Conservation (phyloP, 192 early-diverging fungal genomes). For the Coemansia sp. region DNA sequence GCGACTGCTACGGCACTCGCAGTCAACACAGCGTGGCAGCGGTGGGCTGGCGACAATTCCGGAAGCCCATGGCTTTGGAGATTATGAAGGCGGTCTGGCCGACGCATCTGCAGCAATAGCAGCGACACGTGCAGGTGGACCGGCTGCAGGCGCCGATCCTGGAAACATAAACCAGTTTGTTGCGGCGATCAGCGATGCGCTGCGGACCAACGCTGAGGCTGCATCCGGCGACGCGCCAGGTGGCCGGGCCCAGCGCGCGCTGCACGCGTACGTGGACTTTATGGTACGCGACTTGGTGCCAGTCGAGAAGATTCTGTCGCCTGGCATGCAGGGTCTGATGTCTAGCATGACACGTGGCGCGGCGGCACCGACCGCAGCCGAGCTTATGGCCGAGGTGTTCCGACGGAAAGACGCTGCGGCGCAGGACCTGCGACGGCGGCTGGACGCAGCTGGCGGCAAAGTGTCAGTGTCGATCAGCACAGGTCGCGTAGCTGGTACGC, state of each 20-base stretch:
- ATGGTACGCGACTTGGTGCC: conserved; percentile 49
- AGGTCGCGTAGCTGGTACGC: conserved; percentile 15
- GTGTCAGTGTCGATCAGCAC: conserved; percentile 46
- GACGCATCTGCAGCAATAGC: not conserved
- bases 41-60: conserved; percentile 16
- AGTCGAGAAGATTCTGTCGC: conserved; percentile 36
- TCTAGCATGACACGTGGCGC: conserved; percentile 22
- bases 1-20: not conserved
- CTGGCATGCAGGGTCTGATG: conserved; percentile 48
- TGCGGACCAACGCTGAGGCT: conserved; percentile 22
- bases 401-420: conserved; percentile 15
- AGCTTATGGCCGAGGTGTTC: conserved; percentile 29
- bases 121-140: not conserved
- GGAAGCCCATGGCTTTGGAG: conserved; percentile 7
- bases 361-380: conserved; percentile 19
- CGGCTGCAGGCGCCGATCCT: conserved; percentile 10
- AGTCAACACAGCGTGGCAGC: not conserved
- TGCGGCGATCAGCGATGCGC: conserved; percentile 33
- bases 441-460: conserved; percentile 18
- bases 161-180: conserved; percentile 37
- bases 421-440: conserved; percentile 19
- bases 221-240: not conserved
- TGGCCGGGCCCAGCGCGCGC: conserved; percentile 16
- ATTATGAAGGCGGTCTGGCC: not conserved
- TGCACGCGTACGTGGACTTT: conserved; percentile 42